Evolutionary conservation across 768 basidiomycete species (phyloP).

Genomic region (Tephrocybe sp.): DNA sequence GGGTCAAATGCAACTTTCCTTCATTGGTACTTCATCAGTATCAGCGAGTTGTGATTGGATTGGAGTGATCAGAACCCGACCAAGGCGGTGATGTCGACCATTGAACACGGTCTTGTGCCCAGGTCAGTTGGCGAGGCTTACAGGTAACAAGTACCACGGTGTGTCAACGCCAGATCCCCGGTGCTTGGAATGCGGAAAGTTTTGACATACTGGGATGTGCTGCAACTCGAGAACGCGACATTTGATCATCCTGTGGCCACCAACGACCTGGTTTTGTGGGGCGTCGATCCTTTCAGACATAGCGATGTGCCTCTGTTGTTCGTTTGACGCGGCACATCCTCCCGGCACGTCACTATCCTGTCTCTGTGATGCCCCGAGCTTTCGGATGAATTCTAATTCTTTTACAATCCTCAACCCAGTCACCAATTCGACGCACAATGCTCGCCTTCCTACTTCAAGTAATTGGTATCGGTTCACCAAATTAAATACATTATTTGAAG

Average conservation of each 20-base stretch:
- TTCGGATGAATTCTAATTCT: neutral
- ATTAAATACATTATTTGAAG: no score
- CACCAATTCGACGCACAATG: no score
- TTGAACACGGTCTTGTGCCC: neutral
- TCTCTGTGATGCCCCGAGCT: no score
- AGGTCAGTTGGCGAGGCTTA: conserved; percentile 6
- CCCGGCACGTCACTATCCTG: no score
- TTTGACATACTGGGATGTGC: neutral
- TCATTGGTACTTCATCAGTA: conserved; percentile 1
- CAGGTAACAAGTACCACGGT: neutral
- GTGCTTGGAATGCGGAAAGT: neutral
- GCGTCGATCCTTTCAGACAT: neutral
- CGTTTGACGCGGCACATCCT: no score
- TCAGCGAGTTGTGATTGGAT: neutral
- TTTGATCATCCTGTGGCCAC: neutral
- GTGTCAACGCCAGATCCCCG: neutral
- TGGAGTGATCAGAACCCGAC: conserved; percentile 2
- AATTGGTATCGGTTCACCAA: no score
- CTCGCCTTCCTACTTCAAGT: no score
- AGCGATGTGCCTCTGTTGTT: no score
- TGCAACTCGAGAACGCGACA: neutral
- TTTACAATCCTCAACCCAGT: no score
- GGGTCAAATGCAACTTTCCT: no score
- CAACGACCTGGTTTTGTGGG: neutral
- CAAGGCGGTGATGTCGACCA: neutral